phyloP scores from a whole-genome alignment of 257 asterid genomes.

The Ajuga chamaepitys region DNA sequence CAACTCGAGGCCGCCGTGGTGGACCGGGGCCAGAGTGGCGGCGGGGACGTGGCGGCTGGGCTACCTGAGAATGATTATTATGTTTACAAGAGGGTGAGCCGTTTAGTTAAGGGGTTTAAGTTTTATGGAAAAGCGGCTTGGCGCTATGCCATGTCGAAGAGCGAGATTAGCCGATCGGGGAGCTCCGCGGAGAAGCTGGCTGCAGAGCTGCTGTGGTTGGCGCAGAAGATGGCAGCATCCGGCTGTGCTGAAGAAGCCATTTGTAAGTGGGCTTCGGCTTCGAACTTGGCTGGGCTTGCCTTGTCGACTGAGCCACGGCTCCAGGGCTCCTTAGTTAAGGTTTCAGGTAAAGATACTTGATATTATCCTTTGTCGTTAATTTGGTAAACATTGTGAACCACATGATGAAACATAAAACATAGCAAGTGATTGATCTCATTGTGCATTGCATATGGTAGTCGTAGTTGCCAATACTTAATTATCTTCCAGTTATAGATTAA shows the following conservation, averaged over 20 bases:
- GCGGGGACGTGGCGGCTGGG: conserved; percentile 2
- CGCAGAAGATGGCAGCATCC: conserved; percentile 67
- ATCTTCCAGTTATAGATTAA: too few relatives aligned
- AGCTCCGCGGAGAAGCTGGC: conserved; percentile 80
- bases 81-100: conserved; percentile 15
- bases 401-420: too few relatives aligned
- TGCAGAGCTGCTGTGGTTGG: conserved; percentile 87
- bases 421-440: too few relatives aligned
- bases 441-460: too few relatives aligned
- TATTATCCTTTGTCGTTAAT: background rate
- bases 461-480: background rate
- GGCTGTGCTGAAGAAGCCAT: conserved; percentile 76
- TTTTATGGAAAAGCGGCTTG: conserved; percentile 33
- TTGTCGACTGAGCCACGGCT: conserved; percentile 70
- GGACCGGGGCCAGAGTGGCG: conserved; percentile 24
- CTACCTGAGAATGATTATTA: background rate
- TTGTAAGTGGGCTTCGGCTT: conserved; percentile 64
- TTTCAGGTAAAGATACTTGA: conserved; percentile 45
- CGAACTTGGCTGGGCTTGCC: conserved; percentile 65
- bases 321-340: conserved; percentile 70
- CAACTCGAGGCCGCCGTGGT: conserved; percentile 52
- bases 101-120: conserved; percentile 32
- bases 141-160: conserved; percentile 34
- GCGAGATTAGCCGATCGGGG: conserved; percentile 28
- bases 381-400: background rate